Conservation (phyloP, 2,329 filamentous ascomycete genomes). For the Sporothrix phasma region DNA sequence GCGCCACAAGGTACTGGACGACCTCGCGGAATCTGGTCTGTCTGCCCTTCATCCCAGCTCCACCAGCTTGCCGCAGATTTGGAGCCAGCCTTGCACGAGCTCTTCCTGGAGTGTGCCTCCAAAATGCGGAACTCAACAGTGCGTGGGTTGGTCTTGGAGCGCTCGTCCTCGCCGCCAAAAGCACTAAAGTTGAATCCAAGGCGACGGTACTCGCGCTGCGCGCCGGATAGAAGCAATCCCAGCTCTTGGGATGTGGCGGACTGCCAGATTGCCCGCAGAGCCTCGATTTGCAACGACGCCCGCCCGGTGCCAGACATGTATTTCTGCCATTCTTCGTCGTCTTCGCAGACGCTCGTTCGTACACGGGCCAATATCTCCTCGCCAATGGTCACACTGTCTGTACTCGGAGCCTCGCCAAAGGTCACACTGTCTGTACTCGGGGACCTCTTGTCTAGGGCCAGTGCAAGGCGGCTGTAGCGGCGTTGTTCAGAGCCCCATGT, state of each 20-base stretch:
- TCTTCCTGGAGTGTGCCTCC: conserved; percentile 25
- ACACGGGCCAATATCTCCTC: conserved; percentile 10
- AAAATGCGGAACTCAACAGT: conserved; percentile 33
- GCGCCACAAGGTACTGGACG: conserved; percentile 14
- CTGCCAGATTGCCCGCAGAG: conserved; percentile 26
- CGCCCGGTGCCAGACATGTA: conserved; percentile 16
- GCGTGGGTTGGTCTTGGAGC: conserved; percentile 26
- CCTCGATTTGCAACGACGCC: conserved; percentile 16
- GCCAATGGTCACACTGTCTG: conserved; percentile 5
- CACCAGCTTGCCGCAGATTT: conserved; percentile 26
- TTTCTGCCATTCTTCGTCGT: conserved; percentile 17
- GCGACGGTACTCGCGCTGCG: conserved; percentile 26
- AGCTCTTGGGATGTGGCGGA: conserved; percentile 24
- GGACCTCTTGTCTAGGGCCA: conserved; percentile 11
- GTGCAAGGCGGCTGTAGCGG: conserved; percentile 27
- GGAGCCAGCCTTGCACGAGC: conserved; percentile 28
- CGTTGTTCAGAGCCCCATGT: conserved; percentile 30
- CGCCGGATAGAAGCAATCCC: conserved; percentile 29
- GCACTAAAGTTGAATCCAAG: conserved; percentile 34
- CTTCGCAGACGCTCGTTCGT: not conserved
- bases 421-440: not conserved
- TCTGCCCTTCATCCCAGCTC: conserved; percentile 21
- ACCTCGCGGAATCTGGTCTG: conserved; percentile 12
- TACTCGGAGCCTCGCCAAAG: conserved; percentile 1
- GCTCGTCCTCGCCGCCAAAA: conserved; percentile 29